phyloP scores from a whole-genome alignment of 306 rosid genomes.

The Vicia faba region DNA sequence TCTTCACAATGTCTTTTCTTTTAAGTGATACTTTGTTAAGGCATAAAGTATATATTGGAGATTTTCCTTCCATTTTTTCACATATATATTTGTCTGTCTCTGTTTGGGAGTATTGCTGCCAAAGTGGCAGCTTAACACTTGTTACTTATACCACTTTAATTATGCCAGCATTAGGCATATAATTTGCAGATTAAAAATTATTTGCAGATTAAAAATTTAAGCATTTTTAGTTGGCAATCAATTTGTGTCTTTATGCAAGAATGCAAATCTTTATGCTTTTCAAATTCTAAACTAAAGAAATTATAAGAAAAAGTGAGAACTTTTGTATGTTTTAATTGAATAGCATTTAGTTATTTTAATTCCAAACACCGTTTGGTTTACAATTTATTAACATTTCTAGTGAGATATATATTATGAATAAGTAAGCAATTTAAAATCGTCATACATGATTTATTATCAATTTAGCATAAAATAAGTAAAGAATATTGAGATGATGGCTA shows the following conservation, averaged over 20 bases:
- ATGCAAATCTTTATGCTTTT: conserved; percentile 32
- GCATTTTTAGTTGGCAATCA: conserved; percentile 36
- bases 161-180: conserved; percentile 31
- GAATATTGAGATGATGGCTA: no score
- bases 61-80: conserved; percentile 32
- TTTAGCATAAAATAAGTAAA: no score
- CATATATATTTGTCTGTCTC: conserved; percentile 12
- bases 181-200: conserved; percentile 21
- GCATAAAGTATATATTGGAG: conserved; percentile 41
- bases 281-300: conserved; percentile 23
- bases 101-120: conserved; percentile 47
- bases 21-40: conserved; percentile 36
- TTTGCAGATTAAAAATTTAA: conserved; percentile 33
- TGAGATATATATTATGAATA: no score
- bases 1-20: conserved; percentile 34
- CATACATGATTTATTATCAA: no score
- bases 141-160: conserved; percentile 33
- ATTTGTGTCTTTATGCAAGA: conserved; percentile 41
- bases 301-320: not conserved
- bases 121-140: conserved; percentile 52
- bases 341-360: not conserved
- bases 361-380: no score
- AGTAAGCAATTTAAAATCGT: no score
- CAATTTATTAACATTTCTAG: no score
- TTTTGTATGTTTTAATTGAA: conserved; percentile 37